Evolutionary conservation across 768 basidiomycete genomes (phyloP).

Genomic region (Cytidiella melzeri): DNA sequence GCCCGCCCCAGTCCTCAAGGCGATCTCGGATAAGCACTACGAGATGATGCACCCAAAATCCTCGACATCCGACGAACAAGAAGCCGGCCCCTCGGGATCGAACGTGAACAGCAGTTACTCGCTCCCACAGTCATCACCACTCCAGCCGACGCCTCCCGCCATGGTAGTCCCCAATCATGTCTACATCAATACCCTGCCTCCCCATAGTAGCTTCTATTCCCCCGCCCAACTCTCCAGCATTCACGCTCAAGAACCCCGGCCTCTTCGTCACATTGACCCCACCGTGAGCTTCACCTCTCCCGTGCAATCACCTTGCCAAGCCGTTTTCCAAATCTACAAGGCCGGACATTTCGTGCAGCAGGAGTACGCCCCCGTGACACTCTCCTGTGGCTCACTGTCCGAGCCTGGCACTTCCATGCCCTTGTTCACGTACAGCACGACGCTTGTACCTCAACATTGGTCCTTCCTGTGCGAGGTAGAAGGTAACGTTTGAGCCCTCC

Average conservation of each 20-base stretch:
- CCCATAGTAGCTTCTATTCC: slow-evolving; percentile 3
- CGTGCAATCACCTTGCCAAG: slow-evolving; percentile 41
- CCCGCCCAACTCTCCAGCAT: slow-evolving; percentile 12
- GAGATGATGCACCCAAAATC: slow-evolving; percentile 21
- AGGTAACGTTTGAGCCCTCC: slow-evolving; percentile 33
- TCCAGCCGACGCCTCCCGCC: background rate
- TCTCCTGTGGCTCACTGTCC: slow-evolving; percentile 1
- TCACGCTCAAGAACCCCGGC: slow-evolving; percentile 36
- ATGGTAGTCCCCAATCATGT: slow-evolving; percentile 3
- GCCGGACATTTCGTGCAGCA: slow-evolving; percentile 45
- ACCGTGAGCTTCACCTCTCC: slow-evolving; percentile 58
- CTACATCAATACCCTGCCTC: slow-evolving; percentile 8
- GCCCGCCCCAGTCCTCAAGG: slow-evolving; percentile 19
- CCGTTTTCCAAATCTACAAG: slow-evolving; percentile 48
- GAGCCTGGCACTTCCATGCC: slow-evolving; percentile 12
- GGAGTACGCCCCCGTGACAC: slow-evolving; percentile 32
- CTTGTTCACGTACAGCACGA: slow-evolving; percentile 48
- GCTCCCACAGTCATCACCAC: no score
- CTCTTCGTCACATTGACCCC: slow-evolving; percentile 55
- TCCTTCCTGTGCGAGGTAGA: slow-evolving; percentile 44
- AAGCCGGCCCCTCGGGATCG: background rate
- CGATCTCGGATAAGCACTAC: slow-evolving; percentile 22
- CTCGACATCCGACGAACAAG: slow-evolving; percentile 13
- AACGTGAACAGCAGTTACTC: background rate
- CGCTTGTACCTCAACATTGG: slow-evolving; percentile 64